A percentile compares a stretch with the other conserved stretches of the same genome.
Conservation (phyloP, 2,329 filamentous ascomycete genomes). For the Fusarium transvaalense region DNA sequence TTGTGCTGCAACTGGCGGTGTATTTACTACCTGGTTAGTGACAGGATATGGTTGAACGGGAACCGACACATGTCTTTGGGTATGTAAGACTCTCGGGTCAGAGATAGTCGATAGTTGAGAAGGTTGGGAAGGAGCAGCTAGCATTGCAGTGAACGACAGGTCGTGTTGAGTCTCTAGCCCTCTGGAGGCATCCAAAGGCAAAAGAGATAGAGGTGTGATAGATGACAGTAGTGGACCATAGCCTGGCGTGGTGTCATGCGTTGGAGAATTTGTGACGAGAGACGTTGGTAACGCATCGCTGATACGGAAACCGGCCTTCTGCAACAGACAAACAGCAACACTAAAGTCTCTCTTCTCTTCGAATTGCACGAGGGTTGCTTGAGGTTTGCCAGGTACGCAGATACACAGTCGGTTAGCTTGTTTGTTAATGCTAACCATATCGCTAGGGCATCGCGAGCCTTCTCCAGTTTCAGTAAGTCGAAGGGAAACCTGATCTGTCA, state of each 20-base stretch:
- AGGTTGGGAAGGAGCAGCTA: constrained; percentile 20
- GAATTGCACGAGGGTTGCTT: constrained; percentile 48
- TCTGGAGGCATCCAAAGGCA: not conserved
- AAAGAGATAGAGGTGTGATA: constrained; percentile 32
- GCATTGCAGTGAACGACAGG: constrained; percentile 31
- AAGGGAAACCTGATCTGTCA: constrained; percentile 48
- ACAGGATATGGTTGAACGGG: not conserved
- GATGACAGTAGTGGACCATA: constrained; percentile 47
- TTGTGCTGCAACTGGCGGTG: constrained; percentile 14
- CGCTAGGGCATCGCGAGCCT: constrained; percentile 5
- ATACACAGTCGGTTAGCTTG: constrained; percentile 44
- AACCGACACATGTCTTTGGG: constrained; percentile 32
- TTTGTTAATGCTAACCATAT: constrained; percentile 44
- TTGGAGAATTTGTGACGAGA: not conserved
- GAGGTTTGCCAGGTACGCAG: constrained; percentile 42
- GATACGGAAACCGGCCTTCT: constrained; percentile 50
- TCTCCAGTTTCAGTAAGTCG: constrained; percentile 47
- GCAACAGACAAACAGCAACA: constrained; percentile 50
- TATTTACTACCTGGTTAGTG: not conserved
- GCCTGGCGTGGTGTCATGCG: constrained; percentile 6
- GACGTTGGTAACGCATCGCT: constrained; percentile 29
- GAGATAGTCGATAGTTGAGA: not conserved
- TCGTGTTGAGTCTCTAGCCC: constrained; percentile 7
- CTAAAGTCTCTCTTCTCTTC: constrained; percentile 51
- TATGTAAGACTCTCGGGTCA: not conserved